Conservation (phyloP, 441 rosid species). For the Populus hybrid region DNA sequence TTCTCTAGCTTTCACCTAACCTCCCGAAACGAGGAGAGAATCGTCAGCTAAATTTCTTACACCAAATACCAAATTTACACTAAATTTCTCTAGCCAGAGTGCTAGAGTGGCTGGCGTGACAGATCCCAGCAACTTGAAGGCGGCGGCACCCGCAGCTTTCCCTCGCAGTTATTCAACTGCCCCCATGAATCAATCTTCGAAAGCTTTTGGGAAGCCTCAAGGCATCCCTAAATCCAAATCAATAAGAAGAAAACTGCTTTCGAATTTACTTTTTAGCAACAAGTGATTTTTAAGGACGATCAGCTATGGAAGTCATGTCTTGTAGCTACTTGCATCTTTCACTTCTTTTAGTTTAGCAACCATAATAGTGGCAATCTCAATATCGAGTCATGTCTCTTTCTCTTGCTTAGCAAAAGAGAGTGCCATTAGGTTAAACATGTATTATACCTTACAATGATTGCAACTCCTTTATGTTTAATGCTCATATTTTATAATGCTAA, state of each 20-base stretch:
- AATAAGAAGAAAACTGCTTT: slow-evolving; percentile 1
- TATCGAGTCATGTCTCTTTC: not conserved
- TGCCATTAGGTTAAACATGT: not conserved
- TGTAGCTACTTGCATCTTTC: not conserved
- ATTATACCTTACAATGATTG: not conserved
- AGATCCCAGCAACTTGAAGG: not conserved
- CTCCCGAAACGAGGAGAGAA: not conserved
- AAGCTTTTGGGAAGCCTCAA: not conserved
- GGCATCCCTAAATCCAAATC: slow-evolving; percentile 5
- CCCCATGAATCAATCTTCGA: slow-evolving; percentile 1
- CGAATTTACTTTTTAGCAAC: not conserved
- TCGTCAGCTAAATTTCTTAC: not conserved
- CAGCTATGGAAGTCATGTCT: not conserved
- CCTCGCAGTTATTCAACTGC: slow-evolving; percentile 24
- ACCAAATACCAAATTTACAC: not conserved
- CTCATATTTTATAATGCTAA: too few species aligned
- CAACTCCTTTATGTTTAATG: not conserved
- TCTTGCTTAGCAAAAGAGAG: not conserved
- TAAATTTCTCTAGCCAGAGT: slow-evolving; percentile 10
- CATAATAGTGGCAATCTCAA: not conserved
- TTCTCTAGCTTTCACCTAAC: not conserved
- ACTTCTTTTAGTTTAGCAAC: not conserved
- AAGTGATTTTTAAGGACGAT: not conserved
- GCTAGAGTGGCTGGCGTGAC: slow-evolving; percentile 7
- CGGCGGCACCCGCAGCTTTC: slow-evolving; percentile 8